These are phyloP conservation scores for Pyrenophora teres DNA, from an alignment of 2,329 filamentous ascomycete species.

Conservation along the genomic window DNA sequence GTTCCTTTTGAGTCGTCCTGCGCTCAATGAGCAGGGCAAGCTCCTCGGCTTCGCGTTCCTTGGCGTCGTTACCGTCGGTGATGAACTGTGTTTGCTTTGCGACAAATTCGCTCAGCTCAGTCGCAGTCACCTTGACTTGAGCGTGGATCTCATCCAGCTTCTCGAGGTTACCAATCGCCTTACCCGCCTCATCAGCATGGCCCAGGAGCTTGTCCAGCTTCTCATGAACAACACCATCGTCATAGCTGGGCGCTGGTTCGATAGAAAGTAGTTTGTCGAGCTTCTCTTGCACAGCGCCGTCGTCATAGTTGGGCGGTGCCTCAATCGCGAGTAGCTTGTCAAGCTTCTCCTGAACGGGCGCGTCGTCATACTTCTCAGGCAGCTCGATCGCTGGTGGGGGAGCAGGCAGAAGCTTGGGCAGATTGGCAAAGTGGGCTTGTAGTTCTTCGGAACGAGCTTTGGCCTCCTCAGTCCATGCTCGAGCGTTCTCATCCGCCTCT, in stretches of 20 bases:
- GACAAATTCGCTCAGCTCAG: conserved; percentile 83
- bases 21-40: conserved; percentile 81
- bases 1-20: conserved; percentile 68
- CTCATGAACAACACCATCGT: conserved; percentile 62
- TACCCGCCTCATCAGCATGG: conserved; percentile 64
- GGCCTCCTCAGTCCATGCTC: conserved; percentile 51
- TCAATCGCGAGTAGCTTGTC: conserved; percentile 59
- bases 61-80: conserved; percentile 76
- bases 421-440: conserved; percentile 46
- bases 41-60: conserved; percentile 79
- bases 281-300: conserved; percentile 62
- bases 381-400: conserved; percentile 53
- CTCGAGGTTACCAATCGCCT: conserved; percentile 75
- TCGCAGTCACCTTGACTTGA: conserved; percentile 82
- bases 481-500: conserved; percentile 51
- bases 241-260: conserved; percentile 22
- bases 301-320: conserved; percentile 32
- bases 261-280: conserved; percentile 60
- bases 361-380: conserved; percentile 60
- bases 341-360: conserved; percentile 60
- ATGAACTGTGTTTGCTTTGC: conserved; percentile 75
- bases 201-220: conserved; percentile 62
- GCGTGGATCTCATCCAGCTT: conserved; percentile 87
- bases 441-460: conserved; percentile 51
- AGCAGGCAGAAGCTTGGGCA: conserved; percentile 53